Base-by-base conservation (phyloP, 2,329 filamentous ascomycete genomes). In the Remersonia thermophila region DNA sequence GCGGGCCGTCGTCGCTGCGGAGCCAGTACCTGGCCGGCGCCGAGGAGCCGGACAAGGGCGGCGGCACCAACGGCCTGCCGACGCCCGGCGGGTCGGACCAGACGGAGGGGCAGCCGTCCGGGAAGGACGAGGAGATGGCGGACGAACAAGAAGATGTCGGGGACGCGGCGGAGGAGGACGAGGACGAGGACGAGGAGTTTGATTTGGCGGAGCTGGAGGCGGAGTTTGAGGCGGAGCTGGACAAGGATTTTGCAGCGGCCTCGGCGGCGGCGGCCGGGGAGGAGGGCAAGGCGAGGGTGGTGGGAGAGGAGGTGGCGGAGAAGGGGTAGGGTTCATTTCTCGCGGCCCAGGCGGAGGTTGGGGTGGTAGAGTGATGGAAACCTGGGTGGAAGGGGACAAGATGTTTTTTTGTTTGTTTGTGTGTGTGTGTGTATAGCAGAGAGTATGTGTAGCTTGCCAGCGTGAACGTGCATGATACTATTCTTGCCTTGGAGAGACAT, bases 201-300 rank as follows among this genome's bases (percentile, higher is more conserved):
- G 64, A 66, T 30, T 68, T 71, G 8, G 69, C 70, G 36, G 65
- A 77, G 47, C 55, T 79, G 33, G 77, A 78, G 54, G 69, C 72
- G 27, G 75, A 78, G 47, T 62, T 81, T 52, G 59, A 76, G 49
- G 73, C 73, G 1, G 75, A 72, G 44, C 59, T 77, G 44, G 71
- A 75, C 47, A 55, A 55, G 3, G 56, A 59, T 23, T n/a, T n/a
- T n/a, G n/a, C 20, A 33, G 60, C 52, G 30, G 43, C 27, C 9
- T 33, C 30, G 26, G 29, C 16, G 6, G 14, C 4, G 29, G 32
- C 43, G 17, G 48, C 44, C 37, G 34, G 35, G 30, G 40, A 39
- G 32, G 15, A n/a, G 13, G n/a, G 23, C 16, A 9, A 30, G 34
- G 41, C n/a, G 25, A 36, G 36, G 27, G 25, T 33, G 35, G 6